Base-by-base conservation (phyloP, 2,329 filamentous ascomycete genomes). In the Stachybotrys elegans region DNA sequence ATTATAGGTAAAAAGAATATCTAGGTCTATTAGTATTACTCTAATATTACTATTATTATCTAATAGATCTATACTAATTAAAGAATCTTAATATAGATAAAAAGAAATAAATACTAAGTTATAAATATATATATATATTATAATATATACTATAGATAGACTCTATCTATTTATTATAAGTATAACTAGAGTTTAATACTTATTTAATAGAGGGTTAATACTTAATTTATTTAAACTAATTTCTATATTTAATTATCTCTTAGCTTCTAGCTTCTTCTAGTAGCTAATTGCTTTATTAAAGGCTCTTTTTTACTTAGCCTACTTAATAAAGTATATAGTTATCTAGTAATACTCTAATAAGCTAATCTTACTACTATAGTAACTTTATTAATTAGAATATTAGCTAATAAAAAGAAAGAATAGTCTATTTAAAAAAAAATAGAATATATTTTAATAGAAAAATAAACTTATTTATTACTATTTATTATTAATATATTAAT, bases 71-170 rank as follows among this genome's bases (percentile, higher is more conserved):
- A 35, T 35, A 35, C 16, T 35, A 14, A 17, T 11, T 38, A 19
- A 22, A 17, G 8, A 20, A 38, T 38, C 8, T 22, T 22, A 20
- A 20, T 38, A 38, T 38, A 38, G 13, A 38, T 38, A 38, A 20
- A 20, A 20, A 38, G 9, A 38, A 38, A 11, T 11, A 35, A 35
- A 35, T 35, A 35, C 8, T n/a, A n/a, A 35, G 32, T n/a, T 35
- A 38, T 20, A 22, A 38, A 20, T 20, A 17, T 38, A 38, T 38
- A 20, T 20, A 38, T 20, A 12, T 38, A 25, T 29, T 37, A 12
- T 43, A 38, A 38, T 25, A 29, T 20, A 38, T 38, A 38, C 8
- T 38, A 38, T 38, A 38, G n/a, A 20, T 20, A 38, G 13, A 17
- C 22, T 20, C 20, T 17, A 9, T 38, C 19, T 17, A 38, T 38